Percentiles rank a stretch among this genome's conserved stretches.
Evolutionary conservation across 345 rosid genomes (phyloP).

Genomic region (Kernera saxatilis): DNA sequence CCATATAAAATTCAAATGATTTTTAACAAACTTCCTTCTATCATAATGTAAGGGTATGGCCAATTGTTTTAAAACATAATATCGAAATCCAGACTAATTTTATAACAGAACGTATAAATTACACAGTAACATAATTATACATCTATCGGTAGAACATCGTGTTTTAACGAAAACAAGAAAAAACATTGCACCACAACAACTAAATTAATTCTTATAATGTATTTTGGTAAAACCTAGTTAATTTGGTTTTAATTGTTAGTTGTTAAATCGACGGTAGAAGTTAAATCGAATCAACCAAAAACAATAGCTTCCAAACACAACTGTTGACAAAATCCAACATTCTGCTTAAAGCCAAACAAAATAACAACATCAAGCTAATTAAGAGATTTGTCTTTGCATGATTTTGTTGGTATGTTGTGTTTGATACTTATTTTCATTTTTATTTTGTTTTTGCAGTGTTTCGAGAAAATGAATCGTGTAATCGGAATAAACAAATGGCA

Average conservation of each 20-base stretch:
- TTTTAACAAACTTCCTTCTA: not conserved
- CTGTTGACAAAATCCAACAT: conserved; percentile 3
- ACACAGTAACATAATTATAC: not conserved
- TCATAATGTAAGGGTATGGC: not conserved
- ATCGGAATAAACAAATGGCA: conserved; percentile 16
- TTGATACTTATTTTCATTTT: conserved; percentile 4
- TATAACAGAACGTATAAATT: not conserved
- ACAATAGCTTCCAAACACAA: conserved; percentile 20
- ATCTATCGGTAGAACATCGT: not conserved
- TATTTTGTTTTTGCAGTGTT: not conserved
- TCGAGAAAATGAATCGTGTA: not conserved
- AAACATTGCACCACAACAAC: not conserved
- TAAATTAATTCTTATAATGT: not conserved
- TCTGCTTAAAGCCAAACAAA: conserved; percentile 3
- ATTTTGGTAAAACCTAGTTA: not conserved
- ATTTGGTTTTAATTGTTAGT: not conserved
- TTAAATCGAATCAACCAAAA: conserved; percentile 9
- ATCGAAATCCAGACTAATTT: not conserved
- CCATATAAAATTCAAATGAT: not conserved
- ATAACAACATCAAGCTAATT: not conserved
- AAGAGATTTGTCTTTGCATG: conserved; percentile 14
- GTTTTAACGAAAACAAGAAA: too few species aligned
- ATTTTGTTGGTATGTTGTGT: conserved; percentile 16
- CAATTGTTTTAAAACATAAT: not conserved
- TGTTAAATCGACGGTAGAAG: not conserved